Evolutionary conservation across 2,329 filamentous ascomycete genomes (phyloP), one percentile per base, ranked within the genome.

Genomic region (Monascus ruber): DNA sequence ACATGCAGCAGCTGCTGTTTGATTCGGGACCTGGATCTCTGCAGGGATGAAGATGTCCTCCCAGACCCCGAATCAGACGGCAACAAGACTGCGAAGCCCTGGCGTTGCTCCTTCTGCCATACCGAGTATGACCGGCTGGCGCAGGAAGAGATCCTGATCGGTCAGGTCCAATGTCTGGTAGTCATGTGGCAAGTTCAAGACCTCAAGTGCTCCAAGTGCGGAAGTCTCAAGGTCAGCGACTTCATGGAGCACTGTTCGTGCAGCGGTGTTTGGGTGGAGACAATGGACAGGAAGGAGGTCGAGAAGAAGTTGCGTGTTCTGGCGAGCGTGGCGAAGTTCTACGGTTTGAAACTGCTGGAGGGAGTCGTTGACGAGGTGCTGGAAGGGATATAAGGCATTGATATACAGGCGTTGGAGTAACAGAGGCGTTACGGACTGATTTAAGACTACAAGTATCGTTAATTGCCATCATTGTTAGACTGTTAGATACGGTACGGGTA

Each of bases 211-310:
- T 77, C 74, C 27, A 85, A 85, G 50, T 80, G 76, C 51, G 62
- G 60, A 33, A 53, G 65, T 4, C 63, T 94, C 31, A 71, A 86
- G 55, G 72, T 85, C 32, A 96, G 94, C 58, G 89, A 95, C 54
- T 93, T 96, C 52, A 87, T 91, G 79, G 89, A 95, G 60, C 88
- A 96, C 62, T 98, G 93, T 63, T 83, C 81, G 7, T 98, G 91
- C 68, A 85, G 85, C 44, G 91, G 91, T 3, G 74, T 76, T 42
- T 98, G 91, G 91, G 73, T 72, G 11, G 77, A 77, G 47, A 85
- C 79, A 17, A 71, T 88, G 43, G 74, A 80, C 49, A 71, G 73
- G 47, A 76, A 73, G 26, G 83, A 83, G 26, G 66, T 89, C 25
- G 63, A 75, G 53, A 76, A 70, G 56, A 74, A 69, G 56, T 52